A percentile compares a stretch with the other conserved stretches of the same genome.
These are phyloP conservation scores for Candida parachauliodes DNA, from an alignment of 805 yeast genomes.

Conservation along the genomic window DNA sequence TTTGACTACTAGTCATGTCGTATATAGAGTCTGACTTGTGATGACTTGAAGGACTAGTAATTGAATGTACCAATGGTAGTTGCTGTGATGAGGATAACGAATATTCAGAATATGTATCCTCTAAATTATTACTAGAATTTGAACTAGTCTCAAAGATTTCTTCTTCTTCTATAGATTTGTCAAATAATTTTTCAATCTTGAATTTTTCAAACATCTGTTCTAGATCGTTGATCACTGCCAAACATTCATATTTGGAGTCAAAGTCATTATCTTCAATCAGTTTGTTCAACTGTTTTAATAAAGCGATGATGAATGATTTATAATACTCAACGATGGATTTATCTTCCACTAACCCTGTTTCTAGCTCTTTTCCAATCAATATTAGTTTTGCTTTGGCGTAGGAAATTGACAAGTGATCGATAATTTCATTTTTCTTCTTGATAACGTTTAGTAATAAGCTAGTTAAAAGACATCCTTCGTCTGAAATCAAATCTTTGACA, in stretches of 20 bases:
- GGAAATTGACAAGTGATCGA: slow-evolving; percentile 51
- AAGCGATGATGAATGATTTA: slow-evolving; percentile 54
- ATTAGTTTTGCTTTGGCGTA: slow-evolving; percentile 66
- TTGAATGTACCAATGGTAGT: slow-evolving; percentile 39
- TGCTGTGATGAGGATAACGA: slow-evolving; percentile 19
- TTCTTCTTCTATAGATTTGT: slow-evolving; percentile 12
- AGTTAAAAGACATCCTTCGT: slow-evolving; percentile 48
- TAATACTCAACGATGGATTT: slow-evolving; percentile 41
- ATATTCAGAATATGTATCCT: slow-evolving; percentile 22
- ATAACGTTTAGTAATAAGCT: slow-evolving; percentile 44
- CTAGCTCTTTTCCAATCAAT: slow-evolving; percentile 61
- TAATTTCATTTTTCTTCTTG: slow-evolving; percentile 47
- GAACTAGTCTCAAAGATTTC: slow-evolving; percentile 1
- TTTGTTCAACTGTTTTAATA: slow-evolving; percentile 54
- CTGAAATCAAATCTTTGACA: slow-evolving; percentile 48
- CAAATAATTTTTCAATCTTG: slow-evolving; percentile 31
- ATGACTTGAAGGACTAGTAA: slow-evolving; percentile 20
- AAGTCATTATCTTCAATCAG: slow-evolving; percentile 53
- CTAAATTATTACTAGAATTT: slow-evolving; percentile 8
- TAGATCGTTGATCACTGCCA: slow-evolving; percentile 64
- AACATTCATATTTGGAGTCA: slow-evolving; percentile 60
- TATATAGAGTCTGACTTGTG: slow-evolving; percentile 2
- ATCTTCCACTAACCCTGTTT: slow-evolving; percentile 23
- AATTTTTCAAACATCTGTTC: slow-evolving; percentile 68
- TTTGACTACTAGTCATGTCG: slow-evolving; percentile 3